Evolutionary conservation across 192 early-diverging fungal genomes (phyloP), one percentile per base, ranked within the genome.

Genomic region (Coemansia sp.): DNA sequence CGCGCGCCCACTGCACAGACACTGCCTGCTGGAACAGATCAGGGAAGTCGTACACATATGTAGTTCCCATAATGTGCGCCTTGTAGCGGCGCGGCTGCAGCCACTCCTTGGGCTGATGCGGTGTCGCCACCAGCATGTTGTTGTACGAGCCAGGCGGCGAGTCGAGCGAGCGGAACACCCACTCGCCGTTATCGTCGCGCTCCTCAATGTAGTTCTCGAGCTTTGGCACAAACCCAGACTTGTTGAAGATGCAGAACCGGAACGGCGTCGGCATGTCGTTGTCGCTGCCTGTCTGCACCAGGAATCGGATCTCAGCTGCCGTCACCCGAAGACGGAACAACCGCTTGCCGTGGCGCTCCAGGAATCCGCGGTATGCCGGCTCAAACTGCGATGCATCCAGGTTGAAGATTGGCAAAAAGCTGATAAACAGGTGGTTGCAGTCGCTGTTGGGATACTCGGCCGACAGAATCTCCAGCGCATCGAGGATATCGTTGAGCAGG

Each of bases 41-140:
- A 14, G 95, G 93, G 86, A 98, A 99, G 73, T 99, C 97, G 76
- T 99, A 99, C 27, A 98, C 93, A 63, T 97, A 99, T 11, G 95
- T 97, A 3, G 97, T 99, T 59, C 94, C 95, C 88, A 97, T 90
- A 57, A 98, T 82, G 66, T 99, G 97, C 37, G 97, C 95, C 86
- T 95, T 94, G 86, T 95, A 95, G 67, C 97, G 91, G 50, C 92
- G 90, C 54, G 95, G 94, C 83, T 97, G 95, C 66, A 99, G 88
- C 84, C 90, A 87, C 76, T 95, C 94, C 85, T 97, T 98, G 61
- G 92, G 92, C 57, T 93, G 87, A 67, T 98, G 94, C 72, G 90
- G 90, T 53, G 89, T 88, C 25, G 83, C 76, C 23, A 94, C 91
- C 23, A 89, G 87, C 73, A 89, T 86, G 37, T 90, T 83, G 70